These are phyloP conservation scores for Fusarium graminum DNA, from an alignment of 2,329 filamentous ascomycete genomes.

Conservation along the genomic window DNA sequence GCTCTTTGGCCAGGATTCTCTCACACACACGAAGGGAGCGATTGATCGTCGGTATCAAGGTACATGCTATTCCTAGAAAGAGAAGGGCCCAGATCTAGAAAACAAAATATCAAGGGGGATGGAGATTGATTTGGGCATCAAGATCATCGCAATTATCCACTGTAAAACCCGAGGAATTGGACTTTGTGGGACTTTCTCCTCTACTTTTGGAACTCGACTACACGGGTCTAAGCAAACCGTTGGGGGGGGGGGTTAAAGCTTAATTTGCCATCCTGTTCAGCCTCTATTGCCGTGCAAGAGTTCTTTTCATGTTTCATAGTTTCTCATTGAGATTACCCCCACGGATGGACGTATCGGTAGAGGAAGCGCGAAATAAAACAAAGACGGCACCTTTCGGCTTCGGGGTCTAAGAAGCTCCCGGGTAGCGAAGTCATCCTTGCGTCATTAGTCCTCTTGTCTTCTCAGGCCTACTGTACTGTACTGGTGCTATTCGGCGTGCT, in stretches of 20 bases:
- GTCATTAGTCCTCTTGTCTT: background rate
- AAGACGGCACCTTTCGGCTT: slow-evolving; percentile 2
- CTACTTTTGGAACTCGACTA: background rate
- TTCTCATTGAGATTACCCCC: background rate
- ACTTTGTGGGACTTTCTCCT: slow-evolving; percentile 20
- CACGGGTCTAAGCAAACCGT: slow-evolving; percentile 16
- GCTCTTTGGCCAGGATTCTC: background rate
- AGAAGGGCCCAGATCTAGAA: slow-evolving; percentile 8
- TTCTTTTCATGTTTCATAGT: slow-evolving; percentile 9
- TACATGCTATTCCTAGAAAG: slow-evolving; percentile 3
- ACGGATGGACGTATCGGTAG: background rate
- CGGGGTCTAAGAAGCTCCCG: slow-evolving; percentile 16
- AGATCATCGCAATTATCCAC: slow-evolving; percentile 24
- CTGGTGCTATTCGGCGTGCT: too few species aligned
- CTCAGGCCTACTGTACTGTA: slow-evolving; percentile 4
- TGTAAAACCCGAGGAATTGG: slow-evolving; percentile 24
- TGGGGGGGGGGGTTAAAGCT: slow-evolving; percentile 33
- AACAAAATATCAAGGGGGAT: background rate
- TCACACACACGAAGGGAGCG: background rate
- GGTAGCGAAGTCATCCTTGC: slow-evolving; percentile 15
- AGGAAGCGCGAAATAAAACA: background rate
- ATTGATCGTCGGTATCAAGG: slow-evolving; percentile 11
- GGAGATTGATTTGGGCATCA: slow-evolving; percentile 30
- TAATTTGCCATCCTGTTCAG: slow-evolving; percentile 14
- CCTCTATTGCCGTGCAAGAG: slow-evolving; percentile 1